These are phyloP conservation scores for Ehretia macrophylla DNA, from an alignment of 257 asterid species.

Conservation along the genomic window DNA sequence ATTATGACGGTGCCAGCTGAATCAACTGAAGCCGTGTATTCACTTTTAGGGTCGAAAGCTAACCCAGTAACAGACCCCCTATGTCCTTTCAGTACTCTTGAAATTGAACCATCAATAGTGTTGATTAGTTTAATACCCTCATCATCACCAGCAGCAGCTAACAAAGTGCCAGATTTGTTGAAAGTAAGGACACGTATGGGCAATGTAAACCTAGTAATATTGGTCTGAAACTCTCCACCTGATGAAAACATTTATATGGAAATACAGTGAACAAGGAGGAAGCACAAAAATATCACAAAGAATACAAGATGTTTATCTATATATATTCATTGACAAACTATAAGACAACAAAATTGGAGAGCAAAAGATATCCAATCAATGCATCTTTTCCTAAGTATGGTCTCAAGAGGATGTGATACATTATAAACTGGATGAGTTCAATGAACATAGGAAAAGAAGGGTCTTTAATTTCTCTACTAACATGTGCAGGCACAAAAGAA, in stretches of 20 bases:
- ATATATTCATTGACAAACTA: no score
- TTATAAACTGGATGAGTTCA: no score
- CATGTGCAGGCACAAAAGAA: no score
- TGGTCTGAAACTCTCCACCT: conserved; percentile 97
- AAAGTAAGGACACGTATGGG: conserved; percentile 86
- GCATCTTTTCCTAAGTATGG: no score
- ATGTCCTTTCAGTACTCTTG: conserved; percentile 93
- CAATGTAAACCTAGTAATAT: conserved; percentile 84
- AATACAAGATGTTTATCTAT: not conserved
- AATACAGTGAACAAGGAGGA: not conserved
- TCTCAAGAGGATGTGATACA: no score
- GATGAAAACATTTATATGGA: conserved; percentile 10
- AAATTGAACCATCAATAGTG: conserved; percentile 86
- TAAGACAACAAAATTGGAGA: no score
- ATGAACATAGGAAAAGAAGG: no score
- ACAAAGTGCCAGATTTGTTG: conserved; percentile 80
- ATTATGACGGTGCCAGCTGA: conserved; percentile 73
- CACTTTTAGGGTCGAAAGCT: conserved; percentile 92
- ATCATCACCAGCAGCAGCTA: conserved; percentile 97
- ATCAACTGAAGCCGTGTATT: conserved; percentile 88
- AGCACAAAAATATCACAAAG: not conserved
- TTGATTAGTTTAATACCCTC: conserved; percentile 92
- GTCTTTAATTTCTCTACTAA: no score
- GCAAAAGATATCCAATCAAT: no score
- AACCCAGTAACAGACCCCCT: conserved; percentile 81